A percentile compares a stretch with the other conserved stretches of the same genome.
Conservation (phyloP, 208 protist genomes). For the Perkinsela sp. region DNA sequence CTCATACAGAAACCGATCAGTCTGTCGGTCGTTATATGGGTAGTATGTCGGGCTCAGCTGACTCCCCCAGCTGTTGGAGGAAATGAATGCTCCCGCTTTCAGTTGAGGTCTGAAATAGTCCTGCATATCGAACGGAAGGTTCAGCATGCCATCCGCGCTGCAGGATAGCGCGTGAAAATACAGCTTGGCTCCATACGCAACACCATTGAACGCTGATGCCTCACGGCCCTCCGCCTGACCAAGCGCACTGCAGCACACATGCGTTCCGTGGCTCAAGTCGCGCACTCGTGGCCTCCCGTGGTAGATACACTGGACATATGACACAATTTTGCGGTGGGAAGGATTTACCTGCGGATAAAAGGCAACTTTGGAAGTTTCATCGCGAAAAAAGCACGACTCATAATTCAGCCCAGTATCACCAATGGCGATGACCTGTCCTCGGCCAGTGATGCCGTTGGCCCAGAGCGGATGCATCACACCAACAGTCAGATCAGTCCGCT, state of each 20-base stretch:
- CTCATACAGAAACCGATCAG: constrained; percentile 21
- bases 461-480: constrained; percentile 13
- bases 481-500: constrained; percentile 1
- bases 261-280: constrained; percentile 52
- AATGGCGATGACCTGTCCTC: constrained; percentile 36
- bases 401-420: constrained; percentile 50
- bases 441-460: constrained; percentile 23
- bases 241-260: constrained; percentile 28
- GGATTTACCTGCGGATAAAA: constrained; percentile 27
- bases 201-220: constrained; percentile 18
- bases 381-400: constrained; percentile 51
- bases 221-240: constrained; percentile 8
- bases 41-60: constrained; percentile 9
- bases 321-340: constrained; percentile 46
- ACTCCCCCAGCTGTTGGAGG: constrained; percentile 59
- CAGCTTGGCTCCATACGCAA: constrained; percentile 36
- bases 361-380: constrained; percentile 13
- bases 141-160: constrained; percentile 5
- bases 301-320: constrained; percentile 12
- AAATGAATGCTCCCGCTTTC: constrained; percentile 24
- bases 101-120: constrained; percentile 26
- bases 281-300: not conserved
- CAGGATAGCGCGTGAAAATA: constrained; percentile 28
- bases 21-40: constrained; percentile 16
- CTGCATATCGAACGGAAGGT: constrained; percentile 14